These are phyloP conservation scores for Citropsis articulata DNA, from an alignment of 345 rosid genomes.

Conservation along the genomic window DNA sequence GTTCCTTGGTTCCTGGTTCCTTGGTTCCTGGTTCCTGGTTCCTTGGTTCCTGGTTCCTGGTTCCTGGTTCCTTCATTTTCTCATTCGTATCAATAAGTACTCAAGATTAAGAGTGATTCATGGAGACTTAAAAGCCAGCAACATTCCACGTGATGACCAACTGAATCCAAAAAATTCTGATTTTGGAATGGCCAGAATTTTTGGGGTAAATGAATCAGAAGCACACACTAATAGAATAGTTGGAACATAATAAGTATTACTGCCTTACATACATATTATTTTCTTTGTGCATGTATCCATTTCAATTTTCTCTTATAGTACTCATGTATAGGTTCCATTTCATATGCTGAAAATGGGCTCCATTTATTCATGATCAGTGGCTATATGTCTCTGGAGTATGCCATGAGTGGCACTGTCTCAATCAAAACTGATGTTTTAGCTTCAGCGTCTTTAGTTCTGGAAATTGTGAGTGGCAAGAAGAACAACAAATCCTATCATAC, in stretches of 20 bases:
- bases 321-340: background rate
- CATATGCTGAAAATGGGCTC: background rate
- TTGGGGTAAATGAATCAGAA: background rate
- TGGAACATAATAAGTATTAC: slow-evolving; percentile 2
- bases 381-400: background rate
- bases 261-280: too few relatives aligned
- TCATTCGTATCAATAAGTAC: too few relatives aligned
- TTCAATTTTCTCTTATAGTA: too few relatives aligned
- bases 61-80: too few relatives aligned
- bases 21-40: too few relatives aligned
- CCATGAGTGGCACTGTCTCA: slow-evolving; percentile 6
- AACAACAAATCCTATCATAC: background rate
- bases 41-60: too few relatives aligned
- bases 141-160: background rate
- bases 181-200: slow-evolving; percentile 13
- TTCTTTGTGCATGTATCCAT: too few relatives aligned
- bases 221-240: slow-evolving; percentile 5
- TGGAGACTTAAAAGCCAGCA: slow-evolving; percentile 13
- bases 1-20: too few relatives aligned
- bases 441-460: slow-evolving; percentile 6
- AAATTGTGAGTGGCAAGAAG: slow-evolving; percentile 12
- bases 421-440: slow-evolving; percentile 5
- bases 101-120: slow-evolving; percentile 7
- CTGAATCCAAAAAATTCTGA: slow-evolving; percentile 17
- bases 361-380: background rate